Conservation (phyloP, 2,329 filamentous ascomycete species). For the Trichoderma sp. region DNA sequence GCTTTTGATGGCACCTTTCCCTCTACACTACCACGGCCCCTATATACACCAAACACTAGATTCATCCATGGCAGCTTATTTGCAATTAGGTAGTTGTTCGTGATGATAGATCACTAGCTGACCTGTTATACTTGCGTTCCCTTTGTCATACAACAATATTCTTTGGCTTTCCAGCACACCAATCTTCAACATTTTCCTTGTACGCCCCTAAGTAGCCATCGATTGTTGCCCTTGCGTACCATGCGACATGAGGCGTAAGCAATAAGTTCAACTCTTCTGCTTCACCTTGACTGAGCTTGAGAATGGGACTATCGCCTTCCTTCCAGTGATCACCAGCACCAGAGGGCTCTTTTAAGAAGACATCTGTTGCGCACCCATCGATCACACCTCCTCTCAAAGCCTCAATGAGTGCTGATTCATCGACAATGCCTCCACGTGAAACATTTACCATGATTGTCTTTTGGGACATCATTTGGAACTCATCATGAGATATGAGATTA, state of each 20-base stretch:
- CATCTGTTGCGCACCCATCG: neutral
- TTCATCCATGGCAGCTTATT: neutral
- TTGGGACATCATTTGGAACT: neutral
- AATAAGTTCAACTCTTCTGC: neutral
- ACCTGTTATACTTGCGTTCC: neutral
- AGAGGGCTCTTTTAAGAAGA: neutral
- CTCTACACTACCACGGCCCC: neutral
- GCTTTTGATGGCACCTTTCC: neutral
- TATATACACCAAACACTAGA: too few species aligned
- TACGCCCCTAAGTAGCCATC: neutral
- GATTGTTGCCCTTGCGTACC: neutral
- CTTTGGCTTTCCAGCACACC: neutral
- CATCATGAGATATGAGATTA: neutral
- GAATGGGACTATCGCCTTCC: neutral
- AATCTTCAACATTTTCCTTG: neutral
- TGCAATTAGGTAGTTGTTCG: too few species aligned
- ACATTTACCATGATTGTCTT: neutral
- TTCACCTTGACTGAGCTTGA: neutral
- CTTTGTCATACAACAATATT: neutral
- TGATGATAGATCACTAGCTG: neutral
- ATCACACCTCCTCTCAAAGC: neutral
- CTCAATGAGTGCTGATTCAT: neutral
- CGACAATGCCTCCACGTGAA: neutral
- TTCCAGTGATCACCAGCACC: neutral
- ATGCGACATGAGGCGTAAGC: neutral